Evolutionary conservation across 1,284 basidiomycete species (phyloP).

Genomic region (Ganoderma leucocontextum): DNA sequence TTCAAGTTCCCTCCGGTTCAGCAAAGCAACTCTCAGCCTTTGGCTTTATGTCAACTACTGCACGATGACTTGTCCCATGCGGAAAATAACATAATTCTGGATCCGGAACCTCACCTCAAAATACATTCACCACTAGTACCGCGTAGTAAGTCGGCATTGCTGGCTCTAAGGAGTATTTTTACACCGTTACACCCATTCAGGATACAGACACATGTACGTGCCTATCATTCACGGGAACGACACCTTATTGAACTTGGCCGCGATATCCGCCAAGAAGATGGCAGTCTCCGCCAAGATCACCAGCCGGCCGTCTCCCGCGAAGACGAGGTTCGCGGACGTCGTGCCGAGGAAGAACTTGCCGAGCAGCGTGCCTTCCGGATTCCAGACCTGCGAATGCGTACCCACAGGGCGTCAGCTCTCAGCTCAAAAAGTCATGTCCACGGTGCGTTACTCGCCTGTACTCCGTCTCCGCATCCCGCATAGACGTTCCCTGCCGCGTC

Average conservation of each 20-base stretch:
- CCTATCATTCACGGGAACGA: slow-evolving; percentile 30
- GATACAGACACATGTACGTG: not conserved
- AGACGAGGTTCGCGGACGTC: slow-evolving; percentile 70
- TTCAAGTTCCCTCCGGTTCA: too few relatives aligned
- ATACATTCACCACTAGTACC: too few relatives aligned
- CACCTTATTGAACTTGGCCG: slow-evolving; percentile 45
- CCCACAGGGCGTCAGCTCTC: not conserved
- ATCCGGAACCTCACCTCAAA: too few relatives aligned
- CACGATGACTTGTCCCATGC: too few relatives aligned
- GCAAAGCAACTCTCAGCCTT: too few relatives aligned
- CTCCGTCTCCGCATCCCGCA: slow-evolving; percentile 75
- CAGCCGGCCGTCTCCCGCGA: slow-evolving; percentile 68
- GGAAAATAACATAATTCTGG: too few relatives aligned
- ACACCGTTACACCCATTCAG: not conserved
- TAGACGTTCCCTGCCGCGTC: slow-evolving; percentile 77
- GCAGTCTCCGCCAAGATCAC: slow-evolving; percentile 75
- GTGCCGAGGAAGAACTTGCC: slow-evolving; percentile 79
- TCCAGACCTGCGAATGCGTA: slow-evolving; percentile 60
- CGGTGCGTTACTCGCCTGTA: slow-evolving; percentile 53
- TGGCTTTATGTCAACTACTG: too few relatives aligned
- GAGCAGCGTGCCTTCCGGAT: slow-evolving; percentile 65
- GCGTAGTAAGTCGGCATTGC: too few relatives aligned
- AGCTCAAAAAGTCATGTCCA: not conserved
- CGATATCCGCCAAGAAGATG: slow-evolving; percentile 69
- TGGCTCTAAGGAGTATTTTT: not conserved